A percentile compares a stretch with the other conserved stretches of the same genome.
These are phyloP conservation scores for Evansstolkia leycettana DNA, from an alignment of 495 filamentous ascomycete species.

Conservation along the genomic window DNA sequence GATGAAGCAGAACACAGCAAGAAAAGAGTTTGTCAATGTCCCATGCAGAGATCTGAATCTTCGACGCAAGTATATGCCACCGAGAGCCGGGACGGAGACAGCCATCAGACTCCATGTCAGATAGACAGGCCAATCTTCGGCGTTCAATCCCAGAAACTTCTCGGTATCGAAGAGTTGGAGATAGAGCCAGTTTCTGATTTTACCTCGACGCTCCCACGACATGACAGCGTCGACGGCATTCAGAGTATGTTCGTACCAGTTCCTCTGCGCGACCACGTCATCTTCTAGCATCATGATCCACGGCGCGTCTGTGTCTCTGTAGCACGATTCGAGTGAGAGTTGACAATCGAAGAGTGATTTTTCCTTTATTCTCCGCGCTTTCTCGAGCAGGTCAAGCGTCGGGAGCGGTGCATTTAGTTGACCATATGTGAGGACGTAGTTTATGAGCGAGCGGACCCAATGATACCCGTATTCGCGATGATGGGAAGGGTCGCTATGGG, in stretches of 20 bases:
- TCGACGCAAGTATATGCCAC: conserved; percentile 8
- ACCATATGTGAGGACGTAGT: too few species aligned
- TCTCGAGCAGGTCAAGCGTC: conserved; percentile 13
- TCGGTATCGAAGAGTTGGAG: conserved; percentile 49
- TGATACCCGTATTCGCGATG: conserved; percentile 37
- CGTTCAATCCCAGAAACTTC: conserved; percentile 43
- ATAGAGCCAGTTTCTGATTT: conserved; percentile 28
- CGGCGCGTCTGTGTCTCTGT: conserved; percentile 21
- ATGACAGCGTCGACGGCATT: conserved; percentile 25
- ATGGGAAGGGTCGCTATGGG: conserved; percentile 30
- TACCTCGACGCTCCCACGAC: conserved; percentile 11
- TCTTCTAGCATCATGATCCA: conserved; percentile 45
- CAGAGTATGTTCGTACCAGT: conserved; percentile 37
- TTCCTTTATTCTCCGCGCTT: conserved; percentile 16
- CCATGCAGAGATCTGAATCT: conserved; percentile 5
- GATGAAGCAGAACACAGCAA: conserved; percentile 12
- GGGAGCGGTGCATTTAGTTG: too few species aligned
- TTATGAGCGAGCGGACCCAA: conserved; percentile 34
- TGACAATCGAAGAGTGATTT: conserved; percentile 40
- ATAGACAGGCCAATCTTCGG: conserved; percentile 35
- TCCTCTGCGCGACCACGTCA: conserved; percentile 37
- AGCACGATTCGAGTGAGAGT: conserved; percentile 33
- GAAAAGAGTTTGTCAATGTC: conserved; percentile 14
- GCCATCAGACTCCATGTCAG: conserved; percentile 18
- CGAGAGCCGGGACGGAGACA: conserved; percentile 9